A percentile compares a stretch with the other conserved stretches of the same genome.
Evolutionary conservation across 2,329 filamentous ascomycete species (phyloP).

Genomic region (Colletotrichum tropicale): DNA sequence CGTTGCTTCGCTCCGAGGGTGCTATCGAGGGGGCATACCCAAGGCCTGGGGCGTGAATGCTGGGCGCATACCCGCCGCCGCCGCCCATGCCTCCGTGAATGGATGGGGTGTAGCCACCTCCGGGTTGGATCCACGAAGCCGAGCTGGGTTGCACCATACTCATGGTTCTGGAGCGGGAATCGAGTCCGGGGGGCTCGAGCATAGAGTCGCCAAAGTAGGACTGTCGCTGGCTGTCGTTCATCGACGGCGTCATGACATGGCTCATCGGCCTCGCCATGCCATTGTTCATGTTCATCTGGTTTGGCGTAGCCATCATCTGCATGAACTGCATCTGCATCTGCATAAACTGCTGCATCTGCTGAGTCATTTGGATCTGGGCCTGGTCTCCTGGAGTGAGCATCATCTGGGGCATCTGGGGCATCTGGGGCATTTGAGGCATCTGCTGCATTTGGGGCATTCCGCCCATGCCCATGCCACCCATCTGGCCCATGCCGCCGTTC

Average conservation of each 20-base stretch:
- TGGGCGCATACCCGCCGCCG: constrained; percentile 51
- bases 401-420: constrained; percentile 37
- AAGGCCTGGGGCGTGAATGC: constrained; percentile 51
- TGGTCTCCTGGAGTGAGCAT: constrained; percentile 68
- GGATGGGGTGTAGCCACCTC: constrained; percentile 53
- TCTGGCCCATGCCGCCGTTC: constrained; percentile 20
- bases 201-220: constrained; percentile 53
- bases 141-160: constrained; percentile 80
- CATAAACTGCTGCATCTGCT: constrained; percentile 88
- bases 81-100: constrained; percentile 36
- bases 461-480: constrained; percentile 35
- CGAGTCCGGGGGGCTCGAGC: constrained; percentile 47
- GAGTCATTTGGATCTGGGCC: constrained; percentile 79
- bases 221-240: constrained; percentile 46
- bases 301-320: constrained; percentile 72
- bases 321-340: constrained; percentile 96
- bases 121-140: constrained; percentile 59
- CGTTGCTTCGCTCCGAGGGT: constrained; percentile 92
- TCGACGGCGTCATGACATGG: constrained; percentile 46
- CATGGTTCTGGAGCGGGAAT: constrained; percentile 69
- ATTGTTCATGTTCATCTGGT: constrained; percentile 30
- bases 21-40: constrained; percentile 91
- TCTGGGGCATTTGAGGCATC: constrained; percentile 15
- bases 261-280: constrained; percentile 34
- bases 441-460: constrained; percentile 27